These are phyloP conservation scores for Mycena venus DNA, from an alignment of 768 basidiomycete species.

Conservation along the genomic window DNA sequence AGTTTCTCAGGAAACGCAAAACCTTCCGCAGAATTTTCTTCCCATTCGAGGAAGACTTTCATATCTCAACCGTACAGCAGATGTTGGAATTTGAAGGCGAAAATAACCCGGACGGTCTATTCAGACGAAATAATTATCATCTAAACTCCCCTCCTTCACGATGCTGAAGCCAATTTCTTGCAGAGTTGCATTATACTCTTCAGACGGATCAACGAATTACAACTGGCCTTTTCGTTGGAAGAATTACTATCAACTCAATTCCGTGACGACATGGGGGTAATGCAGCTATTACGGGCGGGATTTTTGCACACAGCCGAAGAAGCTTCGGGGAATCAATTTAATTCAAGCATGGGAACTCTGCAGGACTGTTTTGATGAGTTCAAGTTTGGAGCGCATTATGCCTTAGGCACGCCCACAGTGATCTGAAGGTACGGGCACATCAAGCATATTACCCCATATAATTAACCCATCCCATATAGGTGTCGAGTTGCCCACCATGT, in stretches of 20 bases:
- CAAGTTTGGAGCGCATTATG: too few relatives aligned
- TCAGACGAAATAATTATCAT: neutral
- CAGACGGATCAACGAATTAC: neutral
- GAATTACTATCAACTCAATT: too few relatives aligned
- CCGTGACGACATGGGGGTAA: neutral
- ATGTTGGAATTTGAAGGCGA: neutral
- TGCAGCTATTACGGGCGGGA: neutral
- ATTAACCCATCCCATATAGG: too few relatives aligned
- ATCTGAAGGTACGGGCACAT: too few relatives aligned
- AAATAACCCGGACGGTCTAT: neutral
- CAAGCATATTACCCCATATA: too few relatives aligned
- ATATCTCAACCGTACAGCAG: neutral
- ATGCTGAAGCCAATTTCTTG: neutral
- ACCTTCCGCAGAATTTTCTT: neutral
- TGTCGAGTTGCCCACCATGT: too few relatives aligned
- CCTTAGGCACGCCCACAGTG: too few relatives aligned
- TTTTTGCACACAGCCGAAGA: neutral
- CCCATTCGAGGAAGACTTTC: neutral
- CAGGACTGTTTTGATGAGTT: neutral
- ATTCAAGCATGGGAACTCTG: neutral
- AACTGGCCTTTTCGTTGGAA: neutral
- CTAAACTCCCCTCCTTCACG: neutral
- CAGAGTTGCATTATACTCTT: neutral
- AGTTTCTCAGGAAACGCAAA: neutral
- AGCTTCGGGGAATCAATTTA: neutral